These are phyloP conservation scores for Hymenoscyphus fructigenus DNA, from an alignment of 2,329 filamentous ascomycete genomes.

Conservation along the genomic window DNA sequence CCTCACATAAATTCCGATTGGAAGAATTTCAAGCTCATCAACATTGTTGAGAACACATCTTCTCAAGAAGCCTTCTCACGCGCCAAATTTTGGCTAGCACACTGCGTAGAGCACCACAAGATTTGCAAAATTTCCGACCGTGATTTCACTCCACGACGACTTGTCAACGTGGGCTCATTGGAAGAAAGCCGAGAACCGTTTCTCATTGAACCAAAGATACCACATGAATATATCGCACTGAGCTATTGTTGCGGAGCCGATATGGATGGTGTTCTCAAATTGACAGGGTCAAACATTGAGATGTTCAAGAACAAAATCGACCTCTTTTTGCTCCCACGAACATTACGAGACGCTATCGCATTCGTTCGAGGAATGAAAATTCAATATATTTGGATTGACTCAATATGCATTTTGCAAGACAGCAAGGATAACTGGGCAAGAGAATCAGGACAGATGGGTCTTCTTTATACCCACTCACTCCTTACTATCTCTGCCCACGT, in stretches of 20 bases:
- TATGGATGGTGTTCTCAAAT: background rate
- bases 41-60: background rate
- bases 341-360: background rate
- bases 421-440: constrained; percentile 8
- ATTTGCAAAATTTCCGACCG: background rate
- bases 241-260: background rate
- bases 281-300: background rate
- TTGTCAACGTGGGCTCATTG: background rate
- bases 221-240: background rate
- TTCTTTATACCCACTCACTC: background rate
- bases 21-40: background rate
- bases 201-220: background rate
- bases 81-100: background rate
- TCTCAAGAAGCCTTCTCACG: background rate
- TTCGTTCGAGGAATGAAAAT: background rate
- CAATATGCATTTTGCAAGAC: constrained; percentile 20
- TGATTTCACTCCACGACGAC: background rate
- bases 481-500: background rate
- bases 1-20: too few relatives aligned
- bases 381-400: constrained; percentile 18
- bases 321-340: background rate
- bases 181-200: background rate
- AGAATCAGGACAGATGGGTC: constrained; percentile 13
- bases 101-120: background rate
- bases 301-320: background rate